Evolutionary conservation across 75 land plant species (phyloP).

Genomic region (Azolla pinnata): DNA sequence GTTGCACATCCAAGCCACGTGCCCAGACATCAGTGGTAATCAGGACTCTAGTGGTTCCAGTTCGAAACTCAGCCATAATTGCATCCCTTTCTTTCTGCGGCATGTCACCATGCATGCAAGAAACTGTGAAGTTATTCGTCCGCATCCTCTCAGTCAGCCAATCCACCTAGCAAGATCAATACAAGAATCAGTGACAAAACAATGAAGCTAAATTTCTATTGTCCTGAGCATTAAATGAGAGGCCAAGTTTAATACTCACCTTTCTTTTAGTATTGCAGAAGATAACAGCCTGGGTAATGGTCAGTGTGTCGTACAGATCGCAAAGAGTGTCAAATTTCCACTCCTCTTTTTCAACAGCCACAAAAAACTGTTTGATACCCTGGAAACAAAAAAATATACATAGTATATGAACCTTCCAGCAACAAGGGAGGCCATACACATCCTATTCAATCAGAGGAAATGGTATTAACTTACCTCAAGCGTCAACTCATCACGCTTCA

Average conservation of each 20-base stretch:
- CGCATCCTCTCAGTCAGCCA: conserved; percentile 87
- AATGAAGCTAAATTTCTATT: too few relatives aligned
- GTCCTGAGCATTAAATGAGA: too few relatives aligned
- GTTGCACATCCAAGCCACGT: conserved; percentile 79
- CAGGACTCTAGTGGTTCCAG: conserved; percentile 61
- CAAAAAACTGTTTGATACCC: conserved; percentile 99
- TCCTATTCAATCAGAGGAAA: not conserved
- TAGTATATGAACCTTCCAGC: too few relatives aligned
- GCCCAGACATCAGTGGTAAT: conserved; percentile 94
- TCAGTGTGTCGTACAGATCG: conserved; percentile 95
- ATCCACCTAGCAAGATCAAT: conserved; percentile 56
- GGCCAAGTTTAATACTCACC: too few relatives aligned
- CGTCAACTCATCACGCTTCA: conserved; percentile 98
- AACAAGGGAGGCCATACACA: not conserved
- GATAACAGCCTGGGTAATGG: conserved; percentile 96
- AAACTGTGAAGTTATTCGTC: conserved; percentile 66
- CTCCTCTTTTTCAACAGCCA: conserved; percentile 94
- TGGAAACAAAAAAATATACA: conserved; percentile 22
- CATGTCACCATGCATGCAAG: conserved; percentile 89
- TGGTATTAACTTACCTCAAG: conserved; percentile 46
- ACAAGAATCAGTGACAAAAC: too few relatives aligned
- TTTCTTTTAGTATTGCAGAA: conserved; percentile 98
- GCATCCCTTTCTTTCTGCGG: conserved; percentile 82
- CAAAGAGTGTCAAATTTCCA: conserved; percentile 99
- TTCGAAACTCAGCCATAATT: conserved; percentile 75